Base-by-base conservation (phyloP, 1,139 yeast genomes). In the Yamadazyma atmosphaerica region DNA sequence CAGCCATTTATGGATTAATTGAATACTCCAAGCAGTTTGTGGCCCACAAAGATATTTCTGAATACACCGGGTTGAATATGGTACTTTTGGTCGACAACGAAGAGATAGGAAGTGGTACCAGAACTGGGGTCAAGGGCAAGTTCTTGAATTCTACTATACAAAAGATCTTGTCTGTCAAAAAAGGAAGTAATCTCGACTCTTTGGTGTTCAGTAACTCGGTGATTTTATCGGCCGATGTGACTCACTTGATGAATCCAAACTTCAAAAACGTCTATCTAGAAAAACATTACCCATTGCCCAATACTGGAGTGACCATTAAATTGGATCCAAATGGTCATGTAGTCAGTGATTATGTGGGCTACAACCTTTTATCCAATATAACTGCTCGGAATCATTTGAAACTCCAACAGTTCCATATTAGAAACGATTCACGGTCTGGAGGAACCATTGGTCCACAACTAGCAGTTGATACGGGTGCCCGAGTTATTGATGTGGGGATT, bases 361-460 rank as follows among this genome's bases (percentile, higher is more conserved):
- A 75, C 33, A 82, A 88, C 0, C 64, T 87, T 35, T 71, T 81
- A 32, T 82, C 82, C 52, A 81, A 82, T 47, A 63, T 87, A 49
- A 89, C 87, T 4, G 63, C 73, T 34, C 37, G 31, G 1, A 79
- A 85, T 43, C 83, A 70, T 36, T 85, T 85, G 49, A 63, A 63
- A 36, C 48, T 86, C 21, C 96, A 87, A 60, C 77, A 76, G 55
- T 80, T 82, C 66, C 83, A 82, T 50, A 77, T 83, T 48, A 74
- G 88, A 55, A 85, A 85, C 60, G 87, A 80, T 54, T 71, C 82
- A 8, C 68, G 86, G 44, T 79, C 86, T 2, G 95, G 94, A 11
- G 87, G 90, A 21, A 86, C 94, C 14, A 83, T 86, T 54, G 95
- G 95, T 0, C 92, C 92, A 6, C 69, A 75, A 33, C 63, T 86